A percentile compares a stretch with the other conserved stretches of the same genome.
phyloP scores from a whole-genome alignment of 768 basidiomycete genomes.

The Tephrocybe sp. region DNA sequence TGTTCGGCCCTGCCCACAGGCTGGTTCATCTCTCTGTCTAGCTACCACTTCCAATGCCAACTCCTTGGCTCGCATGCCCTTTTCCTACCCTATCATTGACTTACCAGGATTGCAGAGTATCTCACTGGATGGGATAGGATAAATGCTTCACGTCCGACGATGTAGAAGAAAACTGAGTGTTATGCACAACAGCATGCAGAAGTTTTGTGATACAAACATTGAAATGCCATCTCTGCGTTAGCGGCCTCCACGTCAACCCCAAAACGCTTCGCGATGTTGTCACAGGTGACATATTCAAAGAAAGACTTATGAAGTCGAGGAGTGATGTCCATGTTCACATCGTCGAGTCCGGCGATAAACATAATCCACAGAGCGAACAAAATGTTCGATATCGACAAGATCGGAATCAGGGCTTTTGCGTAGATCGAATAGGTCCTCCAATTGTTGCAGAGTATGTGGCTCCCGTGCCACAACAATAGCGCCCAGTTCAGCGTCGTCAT shows the following conservation, averaged over 20 bases:
- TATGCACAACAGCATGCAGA: not conserved
- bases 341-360: not conserved
- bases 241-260: not conserved
- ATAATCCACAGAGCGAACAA: constrained; percentile 4
- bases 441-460: not conserved
- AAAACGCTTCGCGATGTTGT: not conserved
- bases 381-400: constrained; percentile 1
- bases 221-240: constrained; percentile 1
- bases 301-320: constrained; percentile 6
- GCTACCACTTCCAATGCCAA: too few relatives aligned
- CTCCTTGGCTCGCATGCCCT: too few relatives aligned
- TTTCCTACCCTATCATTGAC: too few relatives aligned
- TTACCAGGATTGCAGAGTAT: not conserved
- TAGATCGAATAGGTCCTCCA: not conserved
- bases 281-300: constrained; percentile 6
- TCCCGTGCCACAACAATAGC: not conserved
- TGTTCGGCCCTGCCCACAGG: too few relatives aligned
- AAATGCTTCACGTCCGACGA: not conserved
- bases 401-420: not conserved
- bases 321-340: not conserved
- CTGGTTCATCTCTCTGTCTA: too few relatives aligned
- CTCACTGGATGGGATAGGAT: not conserved
- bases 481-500: not conserved
- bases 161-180: not conserved
- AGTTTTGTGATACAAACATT: not conserved